phyloP scores from a whole-genome alignment of 805 yeast genomes.

The Sugiyamaella floridensis region DNA sequence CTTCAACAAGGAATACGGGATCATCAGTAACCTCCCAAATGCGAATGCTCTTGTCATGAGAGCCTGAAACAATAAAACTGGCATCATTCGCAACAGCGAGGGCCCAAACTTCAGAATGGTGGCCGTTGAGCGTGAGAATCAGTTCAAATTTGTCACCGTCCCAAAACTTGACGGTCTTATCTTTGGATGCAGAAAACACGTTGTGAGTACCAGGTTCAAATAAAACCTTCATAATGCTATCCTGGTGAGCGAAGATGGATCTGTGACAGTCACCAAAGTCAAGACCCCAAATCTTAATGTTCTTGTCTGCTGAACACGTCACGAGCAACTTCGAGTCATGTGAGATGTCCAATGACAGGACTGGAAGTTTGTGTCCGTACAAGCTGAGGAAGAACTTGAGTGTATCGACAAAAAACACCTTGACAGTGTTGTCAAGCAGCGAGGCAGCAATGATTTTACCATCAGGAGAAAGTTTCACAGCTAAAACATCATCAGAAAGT shows the following conservation, averaged over 20 bases:
- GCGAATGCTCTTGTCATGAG: slow-evolving; percentile 91
- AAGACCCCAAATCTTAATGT: slow-evolving; percentile 95
- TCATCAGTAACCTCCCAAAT: slow-evolving; percentile 93
- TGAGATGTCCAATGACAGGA: slow-evolving; percentile 85
- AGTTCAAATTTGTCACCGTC: slow-evolving; percentile 97
- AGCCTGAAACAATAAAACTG: slow-evolving; percentile 63
- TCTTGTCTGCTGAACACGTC: slow-evolving; percentile 95
- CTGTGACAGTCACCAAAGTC: slow-evolving; percentile 99
- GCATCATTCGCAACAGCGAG: slow-evolving; percentile 68
- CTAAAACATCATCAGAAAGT: slow-evolving; percentile 74
- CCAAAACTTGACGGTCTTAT: slow-evolving; percentile 89
- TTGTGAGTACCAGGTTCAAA: slow-evolving; percentile 83
- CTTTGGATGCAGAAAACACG: slow-evolving; percentile 86
- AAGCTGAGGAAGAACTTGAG: slow-evolving; percentile 81
- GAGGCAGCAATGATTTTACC: slow-evolving; percentile 73
- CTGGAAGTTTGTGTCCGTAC: slow-evolving; percentile 96
- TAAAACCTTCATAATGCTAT: slow-evolving; percentile 81
- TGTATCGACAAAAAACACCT: slow-evolving; percentile 81
- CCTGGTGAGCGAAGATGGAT: slow-evolving; percentile 95
- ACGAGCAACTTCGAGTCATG: slow-evolving; percentile 79
- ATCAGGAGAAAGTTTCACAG: slow-evolving; percentile 77
- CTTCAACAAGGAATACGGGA: slow-evolving; percentile 95
- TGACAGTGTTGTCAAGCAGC: slow-evolving; percentile 87
- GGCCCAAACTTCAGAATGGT: slow-evolving; percentile 92
- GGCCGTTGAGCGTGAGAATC: slow-evolving; percentile 78